Evolutionary conservation across 129 eudicot species (phyloP).

Genomic region (Helichrysum umbraculigerum): DNA sequence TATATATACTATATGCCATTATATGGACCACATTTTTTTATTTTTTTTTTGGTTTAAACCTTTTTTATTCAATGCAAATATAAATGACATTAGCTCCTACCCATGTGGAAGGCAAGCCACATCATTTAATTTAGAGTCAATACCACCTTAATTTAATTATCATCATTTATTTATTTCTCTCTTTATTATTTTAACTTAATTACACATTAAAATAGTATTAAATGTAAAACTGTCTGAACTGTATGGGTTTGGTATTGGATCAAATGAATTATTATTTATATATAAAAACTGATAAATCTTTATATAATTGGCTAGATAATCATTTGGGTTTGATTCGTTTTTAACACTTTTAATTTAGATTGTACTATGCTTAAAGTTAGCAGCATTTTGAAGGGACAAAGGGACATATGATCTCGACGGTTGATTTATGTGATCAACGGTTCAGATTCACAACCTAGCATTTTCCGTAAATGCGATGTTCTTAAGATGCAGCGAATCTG

Average conservation of each 20-base stretch:
- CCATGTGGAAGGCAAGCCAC: slow-evolving; percentile 33
- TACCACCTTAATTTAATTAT: slow-evolving; percentile 11
- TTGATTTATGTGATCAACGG: too few relatives aligned
- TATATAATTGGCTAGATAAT: too few relatives aligned
- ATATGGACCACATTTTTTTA: slow-evolving; percentile 13
- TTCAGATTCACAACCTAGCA: too few relatives aligned
- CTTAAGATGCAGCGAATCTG: too few relatives aligned
- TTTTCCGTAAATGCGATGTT: too few relatives aligned
- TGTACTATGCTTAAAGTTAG: too few relatives aligned
- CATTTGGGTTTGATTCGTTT: too few relatives aligned
- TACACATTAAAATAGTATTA: not conserved
- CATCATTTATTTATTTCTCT: slow-evolving; percentile 1
- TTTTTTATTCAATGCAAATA: slow-evolving; percentile 21
- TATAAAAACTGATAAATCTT: too few relatives aligned
- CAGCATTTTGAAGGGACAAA: too few relatives aligned
- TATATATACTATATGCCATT: not conserved
- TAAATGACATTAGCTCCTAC: slow-evolving; percentile 34
- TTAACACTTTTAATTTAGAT: too few relatives aligned
- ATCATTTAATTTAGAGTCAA: slow-evolving; percentile 27
- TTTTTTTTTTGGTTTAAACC: not conserved
- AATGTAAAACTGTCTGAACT: not conserved
- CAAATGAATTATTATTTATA: not conserved
- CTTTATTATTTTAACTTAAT: not conserved
- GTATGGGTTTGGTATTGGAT: not conserved
- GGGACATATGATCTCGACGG: too few relatives aligned